Evolutionary conservation across 108 stramenopile genomes (phyloP).

Genomic region (Skeletonema menzelii): DNA sequence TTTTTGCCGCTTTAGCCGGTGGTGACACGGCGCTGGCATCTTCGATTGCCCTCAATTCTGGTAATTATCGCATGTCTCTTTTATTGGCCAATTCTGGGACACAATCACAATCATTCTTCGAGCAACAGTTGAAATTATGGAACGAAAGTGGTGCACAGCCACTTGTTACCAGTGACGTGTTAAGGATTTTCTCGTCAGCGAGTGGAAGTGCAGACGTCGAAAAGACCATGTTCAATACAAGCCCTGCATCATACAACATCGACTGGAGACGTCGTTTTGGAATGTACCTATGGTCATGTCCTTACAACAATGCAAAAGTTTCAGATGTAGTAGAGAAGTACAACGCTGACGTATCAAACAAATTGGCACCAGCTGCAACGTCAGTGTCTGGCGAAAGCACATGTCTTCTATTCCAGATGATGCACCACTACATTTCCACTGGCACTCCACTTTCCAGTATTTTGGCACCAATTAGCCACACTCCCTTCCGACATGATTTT

Average conservation of each 20-base stretch:
- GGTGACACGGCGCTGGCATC: conserved; percentile 62
- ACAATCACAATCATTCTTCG: conserved; percentile 27
- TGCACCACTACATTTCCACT: conserved; percentile 34
- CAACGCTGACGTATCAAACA: conserved; percentile 45
- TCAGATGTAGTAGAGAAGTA: conserved; percentile 52
- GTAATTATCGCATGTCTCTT: conserved; percentile 57
- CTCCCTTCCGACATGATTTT: conserved; percentile 44
- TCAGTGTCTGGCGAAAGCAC: conserved; percentile 35
- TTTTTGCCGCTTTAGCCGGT: conserved; percentile 71
- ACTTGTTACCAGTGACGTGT: conserved; percentile 37
- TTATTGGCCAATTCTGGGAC: conserved; percentile 48
- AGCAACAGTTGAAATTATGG: conserved; percentile 49
- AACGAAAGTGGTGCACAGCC: conserved; percentile 39
- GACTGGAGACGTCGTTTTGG: conserved; percentile 80
- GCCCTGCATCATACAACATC: conserved; percentile 25
- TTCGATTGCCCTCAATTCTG: conserved; percentile 54
- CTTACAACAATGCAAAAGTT: conserved; percentile 30
- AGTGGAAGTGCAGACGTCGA: conserved; percentile 59
- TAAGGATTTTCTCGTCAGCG: conserved; percentile 56
- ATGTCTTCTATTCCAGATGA: conserved; percentile 57
- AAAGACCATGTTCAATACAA: conserved; percentile 47
- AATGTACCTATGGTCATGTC: conserved; percentile 57
- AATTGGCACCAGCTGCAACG: conserved; percentile 58
- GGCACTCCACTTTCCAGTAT: conserved; percentile 21
- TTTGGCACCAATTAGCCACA: conserved; percentile 37